phyloP scores from a whole-genome alignment of 1,284 basidiomycete species.

The Pascua guehoae region DNA sequence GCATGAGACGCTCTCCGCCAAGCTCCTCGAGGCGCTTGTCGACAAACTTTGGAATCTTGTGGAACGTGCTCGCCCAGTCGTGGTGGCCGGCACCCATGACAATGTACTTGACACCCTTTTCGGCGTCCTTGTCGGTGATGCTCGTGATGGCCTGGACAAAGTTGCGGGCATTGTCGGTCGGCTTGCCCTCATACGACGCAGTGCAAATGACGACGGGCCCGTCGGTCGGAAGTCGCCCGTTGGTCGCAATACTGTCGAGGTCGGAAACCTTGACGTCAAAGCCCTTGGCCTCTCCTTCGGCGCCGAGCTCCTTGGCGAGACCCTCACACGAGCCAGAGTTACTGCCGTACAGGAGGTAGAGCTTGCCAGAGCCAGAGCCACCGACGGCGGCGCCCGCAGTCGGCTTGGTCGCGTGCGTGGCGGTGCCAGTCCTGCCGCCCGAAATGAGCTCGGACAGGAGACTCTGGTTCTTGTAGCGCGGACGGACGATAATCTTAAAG shows the following conservation, averaged over 20 bases:
- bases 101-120: slow-evolving; percentile 50
- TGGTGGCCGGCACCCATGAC: slow-evolving; percentile 58
- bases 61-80: slow-evolving; percentile 57
- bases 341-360: slow-evolving; percentile 46
- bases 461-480: slow-evolving; percentile 1
- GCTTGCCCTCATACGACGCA: slow-evolving; percentile 56
- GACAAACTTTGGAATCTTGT: slow-evolving; percentile 53
- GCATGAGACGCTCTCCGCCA: slow-evolving; percentile 49
- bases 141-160: slow-evolving; percentile 1
- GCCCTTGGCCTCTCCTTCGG: slow-evolving; percentile 50
- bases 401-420: slow-evolving; percentile 7
- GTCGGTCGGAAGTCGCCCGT: slow-evolving; percentile 48
- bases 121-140: slow-evolving; percentile 15
- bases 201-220: slow-evolving; percentile 56
- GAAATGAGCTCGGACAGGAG: slow-evolving; percentile 2
- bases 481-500: slow-evolving; percentile 40
- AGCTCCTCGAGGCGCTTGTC: slow-evolving; percentile 49
- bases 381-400: background rate
- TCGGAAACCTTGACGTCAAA: slow-evolving; percentile 52
- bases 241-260: slow-evolving; percentile 51
- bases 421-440: slow-evolving; percentile 26
- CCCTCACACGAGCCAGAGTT: slow-evolving; percentile 57
- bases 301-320: slow-evolving; percentile 55
- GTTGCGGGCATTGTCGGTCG: slow-evolving; percentile 5
- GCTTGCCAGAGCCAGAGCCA: background rate